Base-by-base conservation (phyloP, 305 asterid species). In the Solanum hybrid region DNA sequence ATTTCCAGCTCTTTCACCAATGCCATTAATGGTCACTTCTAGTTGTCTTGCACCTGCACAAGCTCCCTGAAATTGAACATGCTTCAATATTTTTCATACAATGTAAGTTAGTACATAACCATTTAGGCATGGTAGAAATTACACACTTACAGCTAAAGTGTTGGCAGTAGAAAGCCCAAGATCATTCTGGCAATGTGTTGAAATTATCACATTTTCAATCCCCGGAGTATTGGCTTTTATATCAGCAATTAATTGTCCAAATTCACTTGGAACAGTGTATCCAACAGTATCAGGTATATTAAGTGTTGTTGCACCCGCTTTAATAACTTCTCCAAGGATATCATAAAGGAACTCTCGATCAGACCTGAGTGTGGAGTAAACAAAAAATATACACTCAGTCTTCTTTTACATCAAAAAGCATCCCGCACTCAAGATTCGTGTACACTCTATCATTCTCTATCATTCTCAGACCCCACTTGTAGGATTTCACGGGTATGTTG, bases 1-100 rank as follows among this genome's bases (percentile, higher is more conserved):
- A 94, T 97, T 97, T 42, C 99, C 99, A 92, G 99, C 99, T 92
- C 99, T 94, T 93, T 97, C 99, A 84, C 99, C 99, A 87, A 97
- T 97, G 84, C 99, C 99, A 92, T 97, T 97, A 90, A 97, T 95
- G 92, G 99, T 97, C 88, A 96, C 99, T 91, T 97, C 99, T 37
- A 97, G 79, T 92, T 97, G 99, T 93, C 99, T 95, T 82, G 99
- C 99, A 87, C 99, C 99, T 89, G 98, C 96, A 92, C 89, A 88
- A 90, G 98, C 99, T 82, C 99, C 99, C 99, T 97, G 92, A 87
- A 90, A 86, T 92, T 95, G 98, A 90, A 92, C 89, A 36, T 91
- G 78, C 82, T 16, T 86, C 78, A 71, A 77, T 78, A 34, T 1
- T 78, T 13, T 67, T 11, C 89, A 87, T 57, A 80, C 51, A 74